A percentile compares a stretch with the other conserved stretches of the same genome.
Conservation (phyloP, 2,329 filamentous ascomycete species). For the Ceratocystis albifundus region DNA sequence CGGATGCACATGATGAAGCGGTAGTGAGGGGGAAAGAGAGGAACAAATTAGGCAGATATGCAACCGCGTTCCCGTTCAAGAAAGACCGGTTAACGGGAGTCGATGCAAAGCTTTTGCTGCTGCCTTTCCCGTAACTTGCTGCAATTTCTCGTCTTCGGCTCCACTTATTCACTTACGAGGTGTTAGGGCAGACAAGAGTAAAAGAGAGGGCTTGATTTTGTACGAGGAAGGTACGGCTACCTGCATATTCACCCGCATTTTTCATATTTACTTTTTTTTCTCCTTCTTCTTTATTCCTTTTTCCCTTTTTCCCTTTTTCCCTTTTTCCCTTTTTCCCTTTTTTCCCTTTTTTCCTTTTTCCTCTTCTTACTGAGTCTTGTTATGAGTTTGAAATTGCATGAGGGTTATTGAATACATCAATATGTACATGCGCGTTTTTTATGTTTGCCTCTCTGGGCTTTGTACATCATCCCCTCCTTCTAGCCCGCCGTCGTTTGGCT, state of each 20-base stretch:
- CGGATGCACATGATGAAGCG: neutral
- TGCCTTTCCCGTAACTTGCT: neutral
- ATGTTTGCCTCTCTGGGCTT: neutral
- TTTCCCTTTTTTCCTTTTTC: neutral
- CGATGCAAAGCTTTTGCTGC: too few relatives aligned
- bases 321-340: neutral
- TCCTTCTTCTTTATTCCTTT: neutral
- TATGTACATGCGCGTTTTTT: neutral
- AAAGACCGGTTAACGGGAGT: neutral
- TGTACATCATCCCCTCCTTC: neutral
- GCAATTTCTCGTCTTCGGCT: neutral
- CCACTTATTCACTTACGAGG: neutral
- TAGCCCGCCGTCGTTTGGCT: neutral
- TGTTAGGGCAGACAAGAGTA: neutral
- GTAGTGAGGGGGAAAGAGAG: neutral
- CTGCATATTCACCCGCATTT: constrained; percentile 2
- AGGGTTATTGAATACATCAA: neutral
- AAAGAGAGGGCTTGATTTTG: neutral
- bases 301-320: neutral
- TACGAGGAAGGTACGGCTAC: neutral
- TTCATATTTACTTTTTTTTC: neutral
- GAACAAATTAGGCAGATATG: neutral
- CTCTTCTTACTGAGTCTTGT: neutral
- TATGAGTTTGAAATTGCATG: neutral
- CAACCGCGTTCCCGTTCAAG: neutral